Percentiles rank a stretch among this genome's conserved stretches.
Evolutionary conservation across 345 rosid genomes (phyloP).

Genomic region (Turritis glabra): DNA sequence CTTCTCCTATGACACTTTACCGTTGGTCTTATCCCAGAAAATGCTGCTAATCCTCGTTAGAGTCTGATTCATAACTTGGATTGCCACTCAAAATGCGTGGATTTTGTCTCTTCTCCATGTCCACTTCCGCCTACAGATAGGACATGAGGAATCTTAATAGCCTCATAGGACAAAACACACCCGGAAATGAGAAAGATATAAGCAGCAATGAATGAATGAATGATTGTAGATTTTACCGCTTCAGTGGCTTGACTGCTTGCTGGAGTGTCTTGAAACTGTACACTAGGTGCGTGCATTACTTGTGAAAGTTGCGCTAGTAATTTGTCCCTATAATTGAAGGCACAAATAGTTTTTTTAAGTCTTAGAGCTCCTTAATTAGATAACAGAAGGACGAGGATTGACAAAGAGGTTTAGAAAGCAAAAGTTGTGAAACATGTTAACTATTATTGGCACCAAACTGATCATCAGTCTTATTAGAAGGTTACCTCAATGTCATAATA

Average conservation of each 20-base stretch:
- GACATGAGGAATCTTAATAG: neutral
- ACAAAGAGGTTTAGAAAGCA: neutral
- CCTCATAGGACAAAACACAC: neutral
- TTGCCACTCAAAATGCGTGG: neutral
- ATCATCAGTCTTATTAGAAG: neutral
- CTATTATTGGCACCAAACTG: neutral
- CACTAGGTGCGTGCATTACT: slow-evolving; percentile 8
- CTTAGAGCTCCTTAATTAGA: neutral
- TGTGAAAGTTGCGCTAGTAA: slow-evolving; percentile 3
- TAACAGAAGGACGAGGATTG: neutral
- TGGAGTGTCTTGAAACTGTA: slow-evolving; percentile 25
- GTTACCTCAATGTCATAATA: neutral
- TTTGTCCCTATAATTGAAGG: neutral
- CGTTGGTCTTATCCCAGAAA: too few relatives aligned
- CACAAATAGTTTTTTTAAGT: too few relatives aligned
- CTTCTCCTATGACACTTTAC: neutral
- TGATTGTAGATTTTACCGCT: slow-evolving; percentile 1
- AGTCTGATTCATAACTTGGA: slow-evolving; percentile 24
- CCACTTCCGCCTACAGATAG: slow-evolving; percentile 7
- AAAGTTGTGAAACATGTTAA: neutral
- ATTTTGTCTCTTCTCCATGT: slow-evolving; percentile 11
- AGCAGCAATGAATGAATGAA: neutral
- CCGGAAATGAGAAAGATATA: neutral
- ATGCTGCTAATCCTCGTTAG: neutral
- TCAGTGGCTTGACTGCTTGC: slow-evolving; percentile 4